These are phyloP conservation scores for Aureobasidium musti DNA, from an alignment of 2,329 filamentous ascomycete species.

Conservation along the genomic window DNA sequence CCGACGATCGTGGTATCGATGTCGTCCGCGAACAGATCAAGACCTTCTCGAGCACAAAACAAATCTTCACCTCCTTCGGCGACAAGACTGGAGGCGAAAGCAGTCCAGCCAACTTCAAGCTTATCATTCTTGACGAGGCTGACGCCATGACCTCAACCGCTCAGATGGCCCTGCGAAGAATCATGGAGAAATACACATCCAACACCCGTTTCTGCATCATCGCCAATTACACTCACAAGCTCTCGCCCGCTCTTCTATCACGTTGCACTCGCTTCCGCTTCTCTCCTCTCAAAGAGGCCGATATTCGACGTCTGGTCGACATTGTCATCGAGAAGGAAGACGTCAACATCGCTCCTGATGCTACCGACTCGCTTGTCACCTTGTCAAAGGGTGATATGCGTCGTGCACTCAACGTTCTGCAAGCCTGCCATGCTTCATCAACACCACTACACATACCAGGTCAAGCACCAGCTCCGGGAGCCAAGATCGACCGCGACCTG, in stretches of 20 bases:
- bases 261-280: slow-evolving; percentile 94
- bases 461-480: slow-evolving; percentile 52
- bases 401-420: slow-evolving; percentile 87
- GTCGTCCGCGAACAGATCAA: slow-evolving; percentile 99
- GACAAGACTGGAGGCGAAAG: slow-evolving; percentile 41
- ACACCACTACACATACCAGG: slow-evolving; percentile 56
- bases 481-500: slow-evolving; percentile 70
- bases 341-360: slow-evolving; percentile 79
- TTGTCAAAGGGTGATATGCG: slow-evolving; percentile 97
- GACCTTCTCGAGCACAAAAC: slow-evolving; percentile 96
- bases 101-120: slow-evolving; percentile 67
- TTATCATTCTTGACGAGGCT: slow-evolving; percentile 98
- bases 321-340: slow-evolving; percentile 85
- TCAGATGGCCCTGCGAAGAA: slow-evolving; percentile 93
- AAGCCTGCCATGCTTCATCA: slow-evolving; percentile 95
- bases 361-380: slow-evolving; percentile 77
- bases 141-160: slow-evolving; percentile 99
- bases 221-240: slow-evolving; percentile 97
- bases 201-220: slow-evolving; percentile 99
- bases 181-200: slow-evolving; percentile 99
- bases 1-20: slow-evolving; percentile 95
- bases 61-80: slow-evolving; percentile 78
- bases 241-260: slow-evolving; percentile 88
- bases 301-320: slow-evolving; percentile 83
- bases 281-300: slow-evolving; percentile 83